Percentiles rank a stretch among this genome's conserved stretches.
Conservation (phyloP, 805 yeast genomes). For the Nakazawaea wickerhamii region DNA sequence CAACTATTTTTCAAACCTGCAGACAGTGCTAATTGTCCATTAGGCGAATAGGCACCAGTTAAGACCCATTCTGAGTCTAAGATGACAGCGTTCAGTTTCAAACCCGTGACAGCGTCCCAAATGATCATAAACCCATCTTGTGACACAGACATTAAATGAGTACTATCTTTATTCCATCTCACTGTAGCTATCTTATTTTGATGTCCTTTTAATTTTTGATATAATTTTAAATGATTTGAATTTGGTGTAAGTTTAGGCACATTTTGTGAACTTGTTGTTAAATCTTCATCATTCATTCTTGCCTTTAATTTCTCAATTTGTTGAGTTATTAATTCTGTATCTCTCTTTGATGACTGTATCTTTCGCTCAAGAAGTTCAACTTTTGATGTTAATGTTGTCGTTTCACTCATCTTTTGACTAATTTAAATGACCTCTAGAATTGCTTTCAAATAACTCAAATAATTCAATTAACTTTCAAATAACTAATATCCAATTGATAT, state of each 20-base stretch:
- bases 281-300: constrained; percentile 7
- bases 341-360: constrained; percentile 1
- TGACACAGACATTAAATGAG: constrained; percentile 60
- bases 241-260: not conserved
- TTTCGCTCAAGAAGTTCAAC: not conserved
- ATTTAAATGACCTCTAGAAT: too few species aligned
- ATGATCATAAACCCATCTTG: constrained; percentile 82
- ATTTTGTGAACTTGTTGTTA: constrained; percentile 1
- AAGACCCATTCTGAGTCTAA: constrained; percentile 78
- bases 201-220: constrained; percentile 53
- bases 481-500: too few species aligned
- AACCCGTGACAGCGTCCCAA: constrained; percentile 76
- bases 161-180: constrained; percentile 64
- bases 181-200: constrained; percentile 65
- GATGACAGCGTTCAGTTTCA: constrained; percentile 64
- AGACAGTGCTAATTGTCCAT: constrained; percentile 61
- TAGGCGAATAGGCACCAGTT: constrained; percentile 67
- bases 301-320: constrained; percentile 7
- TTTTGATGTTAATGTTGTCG: not conserved
- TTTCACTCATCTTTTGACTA: not conserved
- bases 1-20: constrained; percentile 83
- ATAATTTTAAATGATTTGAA: constrained; percentile 15
- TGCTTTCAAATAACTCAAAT: too few species aligned
- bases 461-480: too few species aligned
- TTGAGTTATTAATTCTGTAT: not conserved